Evolutionary conservation across 306 rosid species (phyloP), one percentile per base, ranked within the genome.

Genomic region (Cicer chorassanicum): DNA sequence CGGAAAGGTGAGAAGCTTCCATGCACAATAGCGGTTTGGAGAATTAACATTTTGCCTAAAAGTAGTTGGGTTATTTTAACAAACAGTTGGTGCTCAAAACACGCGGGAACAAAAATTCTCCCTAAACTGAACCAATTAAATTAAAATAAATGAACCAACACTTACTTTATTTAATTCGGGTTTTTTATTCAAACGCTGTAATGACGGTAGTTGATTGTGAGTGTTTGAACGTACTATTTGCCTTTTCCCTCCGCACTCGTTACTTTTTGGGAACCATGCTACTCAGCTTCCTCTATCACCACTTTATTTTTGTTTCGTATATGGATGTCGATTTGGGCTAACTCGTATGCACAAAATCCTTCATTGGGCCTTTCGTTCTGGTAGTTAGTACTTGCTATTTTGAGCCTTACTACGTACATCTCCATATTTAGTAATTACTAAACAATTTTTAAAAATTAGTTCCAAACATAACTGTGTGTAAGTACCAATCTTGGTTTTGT

Each of bases 11-110:
- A 77, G 39, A 78, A 72, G 57, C 63, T 68, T 73, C 68, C 76
- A 6, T 85, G 81, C 10, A 82, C 16, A 16, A 43, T 19, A 73
- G 78, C 48, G 9, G 76, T 69, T 78, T 83, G 91, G 71, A 78
- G 78, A 60, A 75, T 65, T 15, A 78, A 13, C 88, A 83, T 87
- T 80, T 60, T 51, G n/a, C 49, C 50, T 65, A 51, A 43, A 8
- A 4, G 63, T 16, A 34, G 65, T 46, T 66, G 75, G 49, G 24
- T 48, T 21, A 4, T 80, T 81, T 70, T 45, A 70, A 53, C 84
- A 44, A 81, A 81, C 81, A 81, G 73, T 1, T 81, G 54, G 70
- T 75, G 84, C 21, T 62, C 81, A 43, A 61, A 42, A 62, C 62
- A 69, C 24, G 13, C 13, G 8, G 9, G 45, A 45, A 14, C 24